Conservation (phyloP, 495 filamentous ascomycete species). For the Staphylotrichum longicolle region DNA sequence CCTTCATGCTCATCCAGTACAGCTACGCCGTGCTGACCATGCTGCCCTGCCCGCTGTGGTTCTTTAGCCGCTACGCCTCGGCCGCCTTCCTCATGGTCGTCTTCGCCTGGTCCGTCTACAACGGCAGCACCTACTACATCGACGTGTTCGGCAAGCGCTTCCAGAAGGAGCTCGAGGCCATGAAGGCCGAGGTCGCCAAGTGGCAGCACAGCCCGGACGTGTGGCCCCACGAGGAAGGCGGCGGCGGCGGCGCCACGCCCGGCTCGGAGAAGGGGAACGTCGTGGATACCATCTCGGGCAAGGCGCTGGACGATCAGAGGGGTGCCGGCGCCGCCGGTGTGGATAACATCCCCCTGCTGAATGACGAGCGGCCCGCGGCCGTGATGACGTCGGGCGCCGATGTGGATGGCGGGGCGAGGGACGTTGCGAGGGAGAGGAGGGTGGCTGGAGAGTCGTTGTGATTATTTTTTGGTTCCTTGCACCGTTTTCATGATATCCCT, state of each 20-base stretch:
- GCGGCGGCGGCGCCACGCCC: not conserved
- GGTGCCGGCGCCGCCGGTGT: slow-evolving; percentile 35
- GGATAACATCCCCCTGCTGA: slow-evolving; percentile 57
- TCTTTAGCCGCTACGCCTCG: slow-evolving; percentile 82
- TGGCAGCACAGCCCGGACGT: slow-evolving; percentile 66
- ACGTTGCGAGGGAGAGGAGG: slow-evolving; percentile 46
- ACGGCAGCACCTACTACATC: slow-evolving; percentile 95
- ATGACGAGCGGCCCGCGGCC: slow-evolving; percentile 40
- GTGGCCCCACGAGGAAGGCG: slow-evolving; percentile 33
- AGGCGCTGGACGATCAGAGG: slow-evolving; percentile 17
- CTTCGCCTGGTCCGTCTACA: slow-evolving; percentile 90
- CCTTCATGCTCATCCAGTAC: slow-evolving; percentile 97
- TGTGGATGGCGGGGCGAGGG: slow-evolving; percentile 40
- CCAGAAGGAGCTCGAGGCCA: slow-evolving; percentile 89
- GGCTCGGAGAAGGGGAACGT: slow-evolving; percentile 22
- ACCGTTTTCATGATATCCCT: not conserved
- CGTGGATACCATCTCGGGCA: slow-evolving; percentile 19
- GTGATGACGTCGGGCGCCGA: slow-evolving; percentile 44
- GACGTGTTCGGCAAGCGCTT: slow-evolving; percentile 95
- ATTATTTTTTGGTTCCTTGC: slow-evolving; percentile 3
- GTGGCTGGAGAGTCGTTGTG: slow-evolving; percentile 8
- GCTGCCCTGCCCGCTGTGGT: slow-evolving; percentile 92
- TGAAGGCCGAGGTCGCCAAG: slow-evolving; percentile 84
- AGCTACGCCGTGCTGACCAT: slow-evolving; percentile 85
- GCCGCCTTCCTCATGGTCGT: slow-evolving; percentile 71